Evolutionary conservation across 768 basidiomycete species (phyloP).

Genomic region (Dendrothele bispora): DNA sequence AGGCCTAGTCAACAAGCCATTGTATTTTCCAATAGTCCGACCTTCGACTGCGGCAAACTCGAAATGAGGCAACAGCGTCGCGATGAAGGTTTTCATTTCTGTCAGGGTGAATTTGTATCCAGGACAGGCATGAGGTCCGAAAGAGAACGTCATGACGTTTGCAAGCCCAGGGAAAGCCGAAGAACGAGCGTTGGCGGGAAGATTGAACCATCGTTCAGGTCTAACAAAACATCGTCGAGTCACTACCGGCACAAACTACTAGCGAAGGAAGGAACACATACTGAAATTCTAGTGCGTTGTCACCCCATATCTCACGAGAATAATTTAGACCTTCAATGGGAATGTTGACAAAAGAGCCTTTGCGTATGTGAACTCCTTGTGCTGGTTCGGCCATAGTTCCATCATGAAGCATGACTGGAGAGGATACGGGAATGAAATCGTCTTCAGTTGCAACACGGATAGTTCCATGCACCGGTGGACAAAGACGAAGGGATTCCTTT

Average conservation of each 20-base stretch:
- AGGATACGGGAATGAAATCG: conserved; percentile 53
- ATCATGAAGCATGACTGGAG: conserved; percentile 40
- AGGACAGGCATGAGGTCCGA: conserved; percentile 50
- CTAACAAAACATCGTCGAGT: conserved; percentile 24
- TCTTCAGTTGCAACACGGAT: conserved; percentile 55
- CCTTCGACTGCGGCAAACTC: conserved; percentile 42
- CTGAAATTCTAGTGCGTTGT: conserved; percentile 54
- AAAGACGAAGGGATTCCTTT: conserved; percentile 55
- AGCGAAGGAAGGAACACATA: conserved; percentile 25
- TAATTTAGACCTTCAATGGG: conserved; percentile 58
- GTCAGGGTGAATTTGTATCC: conserved; percentile 47
- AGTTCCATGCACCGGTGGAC: conserved; percentile 56
- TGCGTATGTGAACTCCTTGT: conserved; percentile 43
- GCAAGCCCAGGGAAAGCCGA: conserved; percentile 45
- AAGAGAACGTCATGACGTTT: conserved; percentile 54
- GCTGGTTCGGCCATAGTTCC: conserved; percentile 36
- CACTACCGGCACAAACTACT: conserved; percentile 6
- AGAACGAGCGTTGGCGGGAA: conserved; percentile 33
- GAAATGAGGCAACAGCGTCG: conserved; percentile 43
- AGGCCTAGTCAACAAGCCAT: conserved; percentile 49
- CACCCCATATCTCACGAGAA: conserved; percentile 53
- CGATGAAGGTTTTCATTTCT: conserved; percentile 53
- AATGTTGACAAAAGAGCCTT: conserved; percentile 57
- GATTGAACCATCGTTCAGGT: conserved; percentile 52
- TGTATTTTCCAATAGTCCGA: conserved; percentile 43